A percentile compares a stretch with the other conserved stretches of the same genome.
phyloP scores from a whole-genome alignment of 805 yeast genomes.

The Sugiyamaella smithiae region DNA sequence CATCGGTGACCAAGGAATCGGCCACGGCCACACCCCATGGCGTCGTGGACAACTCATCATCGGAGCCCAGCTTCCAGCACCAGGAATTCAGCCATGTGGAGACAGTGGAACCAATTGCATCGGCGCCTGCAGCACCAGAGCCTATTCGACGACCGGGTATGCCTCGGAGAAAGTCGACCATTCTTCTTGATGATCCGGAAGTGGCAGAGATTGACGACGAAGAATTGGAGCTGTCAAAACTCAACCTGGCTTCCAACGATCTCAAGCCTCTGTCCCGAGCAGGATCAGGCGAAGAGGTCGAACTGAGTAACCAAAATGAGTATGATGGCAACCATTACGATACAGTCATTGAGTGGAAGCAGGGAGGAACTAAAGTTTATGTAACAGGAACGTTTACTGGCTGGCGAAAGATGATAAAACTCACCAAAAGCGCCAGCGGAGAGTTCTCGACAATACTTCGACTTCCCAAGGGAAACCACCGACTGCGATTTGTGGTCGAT shows the following conservation, averaged over 20 bases:
- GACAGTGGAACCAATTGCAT: conserved; percentile 8
- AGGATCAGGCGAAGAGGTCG: conserved; percentile 35
- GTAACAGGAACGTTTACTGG: conserved; percentile 98
- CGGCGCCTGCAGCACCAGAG: conserved; percentile 1
- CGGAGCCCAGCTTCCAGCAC: conserved; percentile 12
- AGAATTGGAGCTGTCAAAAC: conserved; percentile 49
- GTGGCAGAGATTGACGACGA: conserved; percentile 23
- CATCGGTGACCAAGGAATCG: conserved; percentile 16
- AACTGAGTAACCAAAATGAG: conserved; percentile 24
- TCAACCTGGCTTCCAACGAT: conserved; percentile 36
- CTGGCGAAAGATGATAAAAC: conserved; percentile 96
- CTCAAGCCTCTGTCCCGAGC: conserved; percentile 32
- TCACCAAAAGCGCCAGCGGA: conserved; percentile 45
- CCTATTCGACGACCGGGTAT: conserved; percentile 14
- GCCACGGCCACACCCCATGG: conserved; percentile 13
- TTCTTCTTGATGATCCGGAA: conserved; percentile 66
- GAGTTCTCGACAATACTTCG: conserved; percentile 34
- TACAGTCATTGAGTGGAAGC: conserved; percentile 83
- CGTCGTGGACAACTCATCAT: neutral
- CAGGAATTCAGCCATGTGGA: conserved; percentile 20
- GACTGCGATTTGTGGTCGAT: conserved; percentile 90
- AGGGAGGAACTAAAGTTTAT: conserved; percentile 94
- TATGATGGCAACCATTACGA: conserved; percentile 34
- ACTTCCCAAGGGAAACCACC: conserved; percentile 81
- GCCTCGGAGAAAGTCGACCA: conserved; percentile 61